These are phyloP conservation scores for Ceriops zippeliana DNA, from an alignment of 345 rosid species.

Conservation along the genomic window DNA sequence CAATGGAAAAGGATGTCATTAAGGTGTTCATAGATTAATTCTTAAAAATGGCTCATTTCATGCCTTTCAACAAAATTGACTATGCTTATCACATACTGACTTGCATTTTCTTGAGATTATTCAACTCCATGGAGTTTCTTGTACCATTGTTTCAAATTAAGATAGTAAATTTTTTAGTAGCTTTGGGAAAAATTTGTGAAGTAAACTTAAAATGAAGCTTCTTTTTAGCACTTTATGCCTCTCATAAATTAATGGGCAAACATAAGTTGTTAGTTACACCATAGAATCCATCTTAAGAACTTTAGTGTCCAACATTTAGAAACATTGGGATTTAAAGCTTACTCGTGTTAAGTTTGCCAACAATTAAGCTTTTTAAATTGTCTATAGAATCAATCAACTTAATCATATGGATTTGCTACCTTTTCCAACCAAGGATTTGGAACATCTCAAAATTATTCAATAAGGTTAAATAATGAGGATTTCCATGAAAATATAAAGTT, in stretches of 20 bases:
- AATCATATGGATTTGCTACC: no score
- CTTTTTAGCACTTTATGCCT: not conserved
- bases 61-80: not conserved
- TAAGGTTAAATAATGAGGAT: no score
- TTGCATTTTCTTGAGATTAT: not conserved
- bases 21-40: not conserved
- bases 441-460: no score
- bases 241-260: conserved; percentile 6
- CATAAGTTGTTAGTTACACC: no score
- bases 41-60: conserved; percentile 1
- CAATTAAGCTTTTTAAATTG: no score
- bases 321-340: no score
- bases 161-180: not conserved
- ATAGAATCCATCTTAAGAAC: no score
- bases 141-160: not conserved
- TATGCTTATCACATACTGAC: not conserved
- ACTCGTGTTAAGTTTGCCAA: no score
- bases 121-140: not conserved
- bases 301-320: no score
- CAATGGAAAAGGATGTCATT: not conserved
- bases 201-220: not conserved
- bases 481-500: no score
- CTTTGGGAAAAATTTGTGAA: not conserved
- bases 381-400: no score
- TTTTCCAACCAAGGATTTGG: no score